Conservation (phyloP, 495 filamentous ascomycete genomes). For the Clohesyomyces aquaticus region DNA sequence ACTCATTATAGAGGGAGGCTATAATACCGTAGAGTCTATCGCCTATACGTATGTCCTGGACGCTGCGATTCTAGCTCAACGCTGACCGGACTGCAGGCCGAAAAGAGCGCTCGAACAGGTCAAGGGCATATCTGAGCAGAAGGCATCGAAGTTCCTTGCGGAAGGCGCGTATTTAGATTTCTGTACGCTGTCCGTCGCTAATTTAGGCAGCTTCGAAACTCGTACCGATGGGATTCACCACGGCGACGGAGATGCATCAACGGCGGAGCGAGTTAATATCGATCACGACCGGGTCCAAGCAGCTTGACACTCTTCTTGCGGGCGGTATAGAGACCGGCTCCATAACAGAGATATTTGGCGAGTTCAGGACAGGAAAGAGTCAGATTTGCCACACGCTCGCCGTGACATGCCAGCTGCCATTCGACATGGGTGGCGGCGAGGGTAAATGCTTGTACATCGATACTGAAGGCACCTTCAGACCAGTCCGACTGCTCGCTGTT, state of each 20-base stretch:
- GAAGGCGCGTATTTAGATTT: conserved; percentile 63
- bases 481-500: conserved; percentile 85
- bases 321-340: conserved; percentile 96
- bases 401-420: conserved; percentile 94
- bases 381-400: conserved; percentile 99
- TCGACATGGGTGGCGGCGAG: conserved; percentile 98
- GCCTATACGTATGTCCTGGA: conserved; percentile 72
- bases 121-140: conserved; percentile 96
- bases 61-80: not conserved
- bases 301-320: conserved; percentile 91
- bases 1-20: conserved; percentile 86
- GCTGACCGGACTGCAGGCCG: conserved; percentile 56
- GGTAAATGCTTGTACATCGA: conserved; percentile 99
- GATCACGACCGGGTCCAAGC: conserved; percentile 95
- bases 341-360: conserved; percentile 98
- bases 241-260: conserved; percentile 99
- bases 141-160: conserved; percentile 88
- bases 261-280: conserved; percentile 95
- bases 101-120: conserved; percentile 85
- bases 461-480: conserved; percentile 95
- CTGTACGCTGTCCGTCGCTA: not conserved
- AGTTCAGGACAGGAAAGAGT: conserved; percentile 96
- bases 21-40: conserved; percentile 90
- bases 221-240: conserved; percentile 98
- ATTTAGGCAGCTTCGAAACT: conserved; percentile 76